phyloP scores from a whole-genome alignment of 2,329 filamentous ascomycete species.

The Alternaria arbusti region DNA sequence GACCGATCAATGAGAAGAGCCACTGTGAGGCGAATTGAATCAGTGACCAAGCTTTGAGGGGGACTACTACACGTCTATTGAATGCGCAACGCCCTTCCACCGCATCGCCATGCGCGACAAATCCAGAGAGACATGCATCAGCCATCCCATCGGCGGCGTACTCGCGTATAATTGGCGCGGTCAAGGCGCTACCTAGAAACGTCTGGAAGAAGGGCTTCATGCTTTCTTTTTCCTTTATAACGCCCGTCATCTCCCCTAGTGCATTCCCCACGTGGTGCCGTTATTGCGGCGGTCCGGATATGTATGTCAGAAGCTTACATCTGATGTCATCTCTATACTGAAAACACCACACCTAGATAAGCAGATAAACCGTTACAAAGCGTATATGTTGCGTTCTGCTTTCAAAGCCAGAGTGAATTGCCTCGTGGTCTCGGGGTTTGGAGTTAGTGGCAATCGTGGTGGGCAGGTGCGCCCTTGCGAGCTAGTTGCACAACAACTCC shows the following conservation, averaged over 20 bases:
- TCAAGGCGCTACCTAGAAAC: neutral
- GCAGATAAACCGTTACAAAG: neutral
- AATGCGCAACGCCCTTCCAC: neutral
- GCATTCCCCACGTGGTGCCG: neutral
- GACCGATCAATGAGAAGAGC: neutral
- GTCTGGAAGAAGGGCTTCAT: neutral
- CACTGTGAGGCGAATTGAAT: rapidly evolving
- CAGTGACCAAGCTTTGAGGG: neutral
- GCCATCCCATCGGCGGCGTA: neutral
- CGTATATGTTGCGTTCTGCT: neutral
- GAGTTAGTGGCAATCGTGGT: neutral
- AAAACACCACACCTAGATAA: neutral
- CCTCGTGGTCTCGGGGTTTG: neutral
- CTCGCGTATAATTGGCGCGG: neutral
- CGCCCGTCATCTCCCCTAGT: neutral
- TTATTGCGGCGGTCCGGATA: neutral
- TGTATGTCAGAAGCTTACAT: neutral
- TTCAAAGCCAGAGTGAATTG: neutral
- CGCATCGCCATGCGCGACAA: neutral
- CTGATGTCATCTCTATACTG: neutral
- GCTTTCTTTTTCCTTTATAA: neutral
- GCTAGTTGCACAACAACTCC: neutral
- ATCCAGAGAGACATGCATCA: neutral
- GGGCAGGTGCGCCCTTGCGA: neutral
- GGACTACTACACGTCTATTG: neutral